These are phyloP conservation scores for Trichophyton verrucosum DNA, from an alignment of 2,329 filamentous ascomycete species.

Conservation along the genomic window DNA sequence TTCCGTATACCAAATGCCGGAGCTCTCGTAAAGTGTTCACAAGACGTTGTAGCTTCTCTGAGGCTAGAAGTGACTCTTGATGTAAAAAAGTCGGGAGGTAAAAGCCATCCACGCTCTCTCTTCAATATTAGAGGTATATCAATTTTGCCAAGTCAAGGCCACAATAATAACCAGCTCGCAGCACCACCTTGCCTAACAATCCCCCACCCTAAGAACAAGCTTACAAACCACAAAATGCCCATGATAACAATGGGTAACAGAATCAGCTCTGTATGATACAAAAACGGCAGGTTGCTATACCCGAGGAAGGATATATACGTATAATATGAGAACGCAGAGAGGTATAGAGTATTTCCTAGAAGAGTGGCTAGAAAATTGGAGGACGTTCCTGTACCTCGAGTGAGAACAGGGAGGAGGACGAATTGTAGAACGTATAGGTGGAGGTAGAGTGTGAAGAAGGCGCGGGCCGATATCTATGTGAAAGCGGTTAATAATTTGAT, in stretches of 20 bases:
- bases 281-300: conserved; percentile 56
- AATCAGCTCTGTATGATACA: conserved; percentile 55
- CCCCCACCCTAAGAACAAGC: conserved; percentile 36
- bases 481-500: neutral
- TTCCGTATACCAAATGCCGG: neutral
- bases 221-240: conserved; percentile 46
- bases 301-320: conserved; percentile 57
- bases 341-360: conserved; percentile 53
- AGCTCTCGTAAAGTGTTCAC: neutral
- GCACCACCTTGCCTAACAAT: conserved; percentile 33
- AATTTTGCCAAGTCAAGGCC: conserved; percentile 17
- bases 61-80: too few species aligned
- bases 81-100: neutral
- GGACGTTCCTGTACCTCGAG: conserved; percentile 34
- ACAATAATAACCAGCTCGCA: conserved; percentile 34
- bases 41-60: neutral
- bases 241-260: conserved; percentile 50
- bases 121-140: neutral
- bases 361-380: conserved; percentile 39
- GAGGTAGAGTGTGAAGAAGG: conserved; percentile 55
- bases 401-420: conserved; percentile 49
- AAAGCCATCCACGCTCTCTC: neutral
- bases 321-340: conserved; percentile 54
- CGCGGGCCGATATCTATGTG: conserved; percentile 48
- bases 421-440: conserved; percentile 57